Base-by-base conservation (phyloP, 495 filamentous ascomycete species). In the Patellaria atrata region DNA sequence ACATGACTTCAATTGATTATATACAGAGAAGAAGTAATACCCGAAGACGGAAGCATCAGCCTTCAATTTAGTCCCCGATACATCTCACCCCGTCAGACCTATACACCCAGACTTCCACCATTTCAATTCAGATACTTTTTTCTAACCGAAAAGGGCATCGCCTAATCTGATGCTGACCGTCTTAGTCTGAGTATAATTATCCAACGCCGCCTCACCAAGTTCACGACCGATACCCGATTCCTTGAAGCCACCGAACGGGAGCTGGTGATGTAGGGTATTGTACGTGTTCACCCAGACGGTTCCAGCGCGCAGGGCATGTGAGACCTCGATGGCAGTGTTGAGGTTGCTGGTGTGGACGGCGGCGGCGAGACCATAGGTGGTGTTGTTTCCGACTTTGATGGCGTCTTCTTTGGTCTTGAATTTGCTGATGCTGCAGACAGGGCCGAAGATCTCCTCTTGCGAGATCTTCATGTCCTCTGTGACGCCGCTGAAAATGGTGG, bases 391-490 rank as follows among this genome's bases (percentile, higher is more conserved):
- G 30, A 82, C 60, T 41, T 68, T 63, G 61, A 94, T 75, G 43
- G 73, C 80, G 35, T 96, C 87, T 8, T 77, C 85, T 60, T 83
- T 76, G 44, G 72, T 76, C 64, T 77, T 77, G 71, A 96, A 94
- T 64, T 94, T 96, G 64, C 82, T 73, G 48, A 96, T 80, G 34
- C 79, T 75, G 62, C 82, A 82, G 40, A 96, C 87, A 34, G 87
- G 87, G 33, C 87, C 87, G 61, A 96, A 96, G 61, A 96, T 94
- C 65, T 96, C 87, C 64, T 96, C 87, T 64, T 87, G 76, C 71
- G 87, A 80, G 58, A 96, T 94, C 78, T 92, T 93, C 87, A 96
- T 94, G 58, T 92, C 70, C 40, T 70, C 58, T 27, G 65, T 75
- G 37, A 94, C 87, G 57, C 87, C 74, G 57, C 75, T 79, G 75